phyloP scores from a whole-genome alignment of 495 filamentous ascomycete species.

The Penicillium bovifimosum region DNA sequence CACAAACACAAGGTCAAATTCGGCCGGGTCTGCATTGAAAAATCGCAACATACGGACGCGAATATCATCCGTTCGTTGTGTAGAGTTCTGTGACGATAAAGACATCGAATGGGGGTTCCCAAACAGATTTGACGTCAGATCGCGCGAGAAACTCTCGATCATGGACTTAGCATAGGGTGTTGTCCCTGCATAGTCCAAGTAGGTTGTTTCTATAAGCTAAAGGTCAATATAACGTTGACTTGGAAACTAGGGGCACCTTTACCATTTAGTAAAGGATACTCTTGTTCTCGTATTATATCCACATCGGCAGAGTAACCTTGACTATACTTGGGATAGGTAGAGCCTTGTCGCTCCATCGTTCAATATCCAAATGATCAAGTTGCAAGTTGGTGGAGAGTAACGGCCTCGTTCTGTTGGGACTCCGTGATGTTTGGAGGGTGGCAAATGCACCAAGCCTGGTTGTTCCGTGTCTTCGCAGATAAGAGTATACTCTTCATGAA shows the following conservation, averaged over 20 bases:
- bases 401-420: not conserved
- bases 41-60: conserved; percentile 67
- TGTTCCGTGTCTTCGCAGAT: not conserved
- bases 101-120: conserved; percentile 93
- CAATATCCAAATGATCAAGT: not conserved
- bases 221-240: not conserved
- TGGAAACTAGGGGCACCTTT: not conserved
- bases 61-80: conserved; percentile 67
- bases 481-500: not conserved
- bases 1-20: conserved; percentile 88
- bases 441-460: not conserved
- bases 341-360: conserved; percentile 9
- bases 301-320: conserved; percentile 59
- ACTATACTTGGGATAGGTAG: conserved; percentile 12
- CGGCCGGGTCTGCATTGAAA: conserved; percentile 76
- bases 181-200: conserved; percentile 91
- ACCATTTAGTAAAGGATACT: conserved; percentile 88
- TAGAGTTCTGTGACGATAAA: conserved; percentile 70
- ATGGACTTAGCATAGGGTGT: conserved; percentile 76
- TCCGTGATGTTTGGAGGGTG: not conserved
- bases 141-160: conserved; percentile 67
- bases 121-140: conserved; percentile 73
- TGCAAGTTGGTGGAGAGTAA: not conserved
- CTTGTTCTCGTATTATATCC: conserved; percentile 59
- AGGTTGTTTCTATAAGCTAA: conserved; percentile 55